A percentile compares a stretch with the other conserved stretches of the same genome.
Conservation (phyloP, 1,284 basidiomycete genomes). For the Ustilago sp. region DNA sequence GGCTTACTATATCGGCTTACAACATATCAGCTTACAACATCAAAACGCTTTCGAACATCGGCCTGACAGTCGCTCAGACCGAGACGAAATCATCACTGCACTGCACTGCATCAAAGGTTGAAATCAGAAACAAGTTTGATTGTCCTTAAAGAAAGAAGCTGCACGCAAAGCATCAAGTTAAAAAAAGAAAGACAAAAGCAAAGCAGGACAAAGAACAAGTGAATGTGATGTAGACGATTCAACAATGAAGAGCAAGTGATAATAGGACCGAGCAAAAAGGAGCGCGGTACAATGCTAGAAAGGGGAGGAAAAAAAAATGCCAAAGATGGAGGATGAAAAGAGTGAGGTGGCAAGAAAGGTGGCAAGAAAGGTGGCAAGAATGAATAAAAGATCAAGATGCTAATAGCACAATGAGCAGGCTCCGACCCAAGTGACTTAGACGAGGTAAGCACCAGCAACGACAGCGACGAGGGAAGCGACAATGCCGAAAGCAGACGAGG, state of each 20-base stretch:
- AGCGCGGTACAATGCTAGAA: conserved; percentile 12
- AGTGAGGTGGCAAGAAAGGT: conserved; percentile 4
- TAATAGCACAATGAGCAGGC: not conserved
- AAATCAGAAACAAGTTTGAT: not conserved
- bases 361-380: not conserved
- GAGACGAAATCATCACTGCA: no score
- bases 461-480: conserved; percentile 39
- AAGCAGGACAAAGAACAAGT: conserved; percentile 1
- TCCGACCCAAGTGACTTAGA: conserved; percentile 27
- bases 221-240: conserved; percentile 14
- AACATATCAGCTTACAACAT: no score
- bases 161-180: not conserved
- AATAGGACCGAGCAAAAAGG: conserved; percentile 8
- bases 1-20: no score
- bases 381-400: not conserved
- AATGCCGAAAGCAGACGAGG: conserved; percentile 36
- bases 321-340: not conserved
- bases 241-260: not conserved
- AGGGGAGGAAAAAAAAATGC: conserved; percentile 5
- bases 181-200: not conserved
- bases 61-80: no score
- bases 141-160: conserved; percentile 4
- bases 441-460: conserved; percentile 50
- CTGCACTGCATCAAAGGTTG: not conserved
- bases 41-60: no score